A percentile compares a stretch with the other conserved stretches of the same genome.
These are phyloP conservation scores for Porphyrellus cyaneotinctus DNA, from an alignment of 768 basidiomycete genomes.

Conservation along the genomic window DNA sequence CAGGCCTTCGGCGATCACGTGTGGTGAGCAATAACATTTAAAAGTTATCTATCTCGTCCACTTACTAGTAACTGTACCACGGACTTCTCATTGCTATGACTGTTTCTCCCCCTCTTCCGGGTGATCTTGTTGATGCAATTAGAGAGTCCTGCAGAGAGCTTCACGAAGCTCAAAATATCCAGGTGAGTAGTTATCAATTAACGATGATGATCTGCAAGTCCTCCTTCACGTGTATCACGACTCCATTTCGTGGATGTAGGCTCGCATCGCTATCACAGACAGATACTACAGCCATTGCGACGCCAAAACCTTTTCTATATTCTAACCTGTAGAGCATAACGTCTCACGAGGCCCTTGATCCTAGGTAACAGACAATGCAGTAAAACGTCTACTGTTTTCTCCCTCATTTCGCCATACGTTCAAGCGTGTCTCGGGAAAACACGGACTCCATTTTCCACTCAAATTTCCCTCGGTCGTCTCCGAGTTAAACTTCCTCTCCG, in stretches of 20 bases:
- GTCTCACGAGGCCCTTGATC: conserved; percentile 10
- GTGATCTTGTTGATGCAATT: conserved; percentile 46
- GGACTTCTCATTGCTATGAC: too few relatives aligned
- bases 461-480: conserved; percentile 68
- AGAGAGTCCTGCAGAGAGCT: conserved; percentile 49
- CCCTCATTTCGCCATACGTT: conserved; percentile 61
- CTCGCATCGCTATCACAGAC: neutral
- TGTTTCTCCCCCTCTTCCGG: conserved; percentile 43
- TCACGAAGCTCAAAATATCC: conserved; percentile 45
- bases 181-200: conserved; percentile 37
- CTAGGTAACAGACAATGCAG: conserved; percentile 55
- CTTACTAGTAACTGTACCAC: too few relatives aligned
- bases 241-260: neutral
- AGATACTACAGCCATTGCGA: neutral
- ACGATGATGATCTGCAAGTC: neutral
- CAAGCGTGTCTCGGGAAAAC: conserved; percentile 53
- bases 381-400: conserved; percentile 61
- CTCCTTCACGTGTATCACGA: conserved; percentile 2
- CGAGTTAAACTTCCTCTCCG: conserved; percentile 78
- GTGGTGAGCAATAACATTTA: too few relatives aligned
- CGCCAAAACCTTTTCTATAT: neutral
- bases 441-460: conserved; percentile 75
- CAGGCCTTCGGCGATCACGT: too few relatives aligned
- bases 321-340: neutral
- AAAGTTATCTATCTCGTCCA: too few relatives aligned